phyloP scores from a whole-genome alignment of 164 flowering plant genomes.

The Nymphaea thermarum region DNA sequence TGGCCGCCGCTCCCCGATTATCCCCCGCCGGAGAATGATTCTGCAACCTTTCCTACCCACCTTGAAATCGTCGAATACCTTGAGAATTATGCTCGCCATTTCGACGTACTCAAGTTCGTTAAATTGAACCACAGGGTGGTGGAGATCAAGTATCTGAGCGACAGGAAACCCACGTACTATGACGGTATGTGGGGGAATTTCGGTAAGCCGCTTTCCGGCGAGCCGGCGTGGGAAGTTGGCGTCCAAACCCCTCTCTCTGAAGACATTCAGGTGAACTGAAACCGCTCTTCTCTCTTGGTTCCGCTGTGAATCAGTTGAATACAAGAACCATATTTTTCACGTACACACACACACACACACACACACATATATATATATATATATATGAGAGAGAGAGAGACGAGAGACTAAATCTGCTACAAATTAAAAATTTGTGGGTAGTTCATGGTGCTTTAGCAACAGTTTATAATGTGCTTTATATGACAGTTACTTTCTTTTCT shows the following conservation, averaged over 20 bases:
- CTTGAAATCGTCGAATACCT: constrained; percentile 64
- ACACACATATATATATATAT: too few species aligned
- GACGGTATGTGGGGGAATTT: constrained; percentile 12
- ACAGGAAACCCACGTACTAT: constrained; percentile 7
- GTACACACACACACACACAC: not conserved
- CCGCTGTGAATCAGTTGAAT: not conserved
- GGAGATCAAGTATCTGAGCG: constrained; percentile 42
- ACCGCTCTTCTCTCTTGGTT: not conserved
- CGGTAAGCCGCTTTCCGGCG: constrained; percentile 36
- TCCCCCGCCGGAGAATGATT: constrained; percentile 71
- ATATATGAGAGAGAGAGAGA: too few species aligned
- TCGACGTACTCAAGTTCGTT: constrained; percentile 50
- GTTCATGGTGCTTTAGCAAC: too few species aligned
- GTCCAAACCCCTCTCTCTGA: constrained; percentile 38
- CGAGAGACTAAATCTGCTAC: too few species aligned
- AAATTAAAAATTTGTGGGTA: too few species aligned
- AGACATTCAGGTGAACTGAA: constrained; percentile 31
- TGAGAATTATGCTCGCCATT: constrained; percentile 55
- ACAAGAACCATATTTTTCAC: not conserved
- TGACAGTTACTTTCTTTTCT: too few species aligned
- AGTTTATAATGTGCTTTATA: too few species aligned
- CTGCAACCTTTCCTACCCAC: constrained; percentile 51
- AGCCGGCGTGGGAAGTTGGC: constrained; percentile 77
- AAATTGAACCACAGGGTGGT: constrained; percentile 76
- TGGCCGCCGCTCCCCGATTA: constrained; percentile 54